Conservation (phyloP, 306 rosid species). For the Psophocarpus tetragonolobus region DNA sequence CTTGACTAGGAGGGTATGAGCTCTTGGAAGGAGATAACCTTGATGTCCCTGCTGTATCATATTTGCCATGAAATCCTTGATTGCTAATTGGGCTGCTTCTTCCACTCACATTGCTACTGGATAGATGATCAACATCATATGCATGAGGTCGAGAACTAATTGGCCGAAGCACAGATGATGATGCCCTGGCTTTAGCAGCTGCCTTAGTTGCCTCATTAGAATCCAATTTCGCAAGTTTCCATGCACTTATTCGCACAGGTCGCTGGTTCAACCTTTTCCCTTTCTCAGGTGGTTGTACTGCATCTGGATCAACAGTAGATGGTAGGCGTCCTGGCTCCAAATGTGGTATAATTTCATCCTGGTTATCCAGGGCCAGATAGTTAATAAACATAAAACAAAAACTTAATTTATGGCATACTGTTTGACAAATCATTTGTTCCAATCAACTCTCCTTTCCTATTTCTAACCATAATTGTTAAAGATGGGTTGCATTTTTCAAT, state of each 20-base stretch:
- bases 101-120: slow-evolving; percentile 75
- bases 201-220: slow-evolving; percentile 76
- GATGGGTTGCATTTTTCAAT: slow-evolving; percentile 7
- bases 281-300: slow-evolving; percentile 56
- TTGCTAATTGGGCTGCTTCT: slow-evolving; percentile 73
- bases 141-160: slow-evolving; percentile 58
- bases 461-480: slow-evolving; percentile 1
- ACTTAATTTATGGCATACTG: background rate
- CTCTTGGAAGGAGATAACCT: slow-evolving; percentile 63
- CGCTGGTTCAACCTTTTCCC: slow-evolving; percentile 58
- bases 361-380: slow-evolving; percentile 37
- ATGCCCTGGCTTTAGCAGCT: slow-evolving; percentile 80
- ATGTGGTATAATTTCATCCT: slow-evolving; percentile 89
- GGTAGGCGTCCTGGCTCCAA: slow-evolving; percentile 84
- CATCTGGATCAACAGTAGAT: slow-evolving; percentile 87
- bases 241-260: slow-evolving; percentile 71
- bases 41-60: slow-evolving; percentile 58
- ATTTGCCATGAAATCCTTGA: slow-evolving; percentile 55
- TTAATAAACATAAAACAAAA: slow-evolving; percentile 25
- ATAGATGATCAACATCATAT: slow-evolving; percentile 59
- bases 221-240: slow-evolving; percentile 89
- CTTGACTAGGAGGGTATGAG: slow-evolving; percentile 74
- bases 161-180: slow-evolving; percentile 88
- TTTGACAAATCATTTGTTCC: slow-evolving; percentile 4
- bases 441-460: slow-evolving; percentile 21